Base-by-base conservation (phyloP, 202 grass and related monocot genomes). In the Panicum hallii region DNA sequence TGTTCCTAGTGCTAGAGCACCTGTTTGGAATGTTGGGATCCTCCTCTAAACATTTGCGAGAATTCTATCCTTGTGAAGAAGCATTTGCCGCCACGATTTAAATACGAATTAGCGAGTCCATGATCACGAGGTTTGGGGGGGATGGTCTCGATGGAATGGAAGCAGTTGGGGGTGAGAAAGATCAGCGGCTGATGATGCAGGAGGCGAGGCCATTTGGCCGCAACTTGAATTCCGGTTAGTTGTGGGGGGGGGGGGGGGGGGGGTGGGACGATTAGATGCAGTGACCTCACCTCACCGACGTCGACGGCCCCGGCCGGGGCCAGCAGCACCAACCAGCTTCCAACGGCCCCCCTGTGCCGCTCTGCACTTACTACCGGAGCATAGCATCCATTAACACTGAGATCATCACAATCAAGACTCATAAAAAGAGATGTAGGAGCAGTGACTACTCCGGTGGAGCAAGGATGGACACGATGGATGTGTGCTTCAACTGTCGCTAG, bases 151-250 rank as follows among this genome's bases (percentile, higher is more conserved):
- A 68, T 54, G 60, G 57, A 86, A 79, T 70, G 63, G 52, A 82
- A 85, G 75, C 81, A 16, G 74, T 68, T 69, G 79, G 45, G 54
- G 79, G 61, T 7, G 22, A 28, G n/a, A 32, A 11, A 43, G 66
- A 20, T 12, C 64, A 67, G 20, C 50, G 72, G 72, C 20, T 49
- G 70, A 72, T 53, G 70, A 73, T 53, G 70, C 26, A 49, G 62
- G 46, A 72, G 40, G n/a, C 70, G n/a, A 73, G 19, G 66, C 5
- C 65, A 43, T 58, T 34, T 63, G 36, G n/a, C 64, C 20, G 46
- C 75, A 10, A 78, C 80, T 88, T 78, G 70, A 68, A 68, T 62
- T 57, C 61, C 2, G 38, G 81, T 87, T 93, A 57, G 91, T 75
- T 90, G 88, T 73, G 49, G 36, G 36, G 4, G 4, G 36, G 52